These are phyloP conservation scores for Amanita polypyramis DNA, from an alignment of 768 basidiomycete genomes.

Conservation along the genomic window DNA sequence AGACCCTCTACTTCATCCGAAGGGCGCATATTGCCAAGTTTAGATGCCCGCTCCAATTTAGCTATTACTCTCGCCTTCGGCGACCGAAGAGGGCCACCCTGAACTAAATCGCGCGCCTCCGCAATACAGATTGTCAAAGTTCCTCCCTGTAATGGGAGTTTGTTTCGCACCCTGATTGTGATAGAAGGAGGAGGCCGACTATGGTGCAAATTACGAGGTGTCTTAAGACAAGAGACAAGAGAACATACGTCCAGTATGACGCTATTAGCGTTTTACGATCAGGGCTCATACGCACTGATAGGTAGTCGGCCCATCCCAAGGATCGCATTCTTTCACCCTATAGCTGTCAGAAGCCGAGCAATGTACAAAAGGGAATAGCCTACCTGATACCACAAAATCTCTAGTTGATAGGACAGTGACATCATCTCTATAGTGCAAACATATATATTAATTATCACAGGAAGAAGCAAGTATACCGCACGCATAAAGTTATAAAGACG, in stretches of 20 bases:
- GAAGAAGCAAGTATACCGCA: slow-evolving; percentile 26
- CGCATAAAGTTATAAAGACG: slow-evolving; percentile 85
- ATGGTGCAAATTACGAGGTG: neutral
- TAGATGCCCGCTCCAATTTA: slow-evolving; percentile 53
- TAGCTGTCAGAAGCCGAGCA: slow-evolving; percentile 1
- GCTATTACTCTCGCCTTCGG: slow-evolving; percentile 45
- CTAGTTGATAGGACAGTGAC: slow-evolving; percentile 87
- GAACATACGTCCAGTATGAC: slow-evolving; percentile 81
- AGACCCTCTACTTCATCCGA: slow-evolving; percentile 73
- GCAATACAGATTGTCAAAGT: slow-evolving; percentile 63
- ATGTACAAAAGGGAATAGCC: slow-evolving; percentile 2
- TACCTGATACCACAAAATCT: slow-evolving; percentile 76
- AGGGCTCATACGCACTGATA: slow-evolving; percentile 60
- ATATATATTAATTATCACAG: neutral
- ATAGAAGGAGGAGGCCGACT: slow-evolving; percentile 21
- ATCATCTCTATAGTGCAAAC: slow-evolving; percentile 56
- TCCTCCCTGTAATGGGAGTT: slow-evolving; percentile 57
- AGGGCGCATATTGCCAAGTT: slow-evolving; percentile 40
- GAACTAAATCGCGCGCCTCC: slow-evolving; percentile 32
- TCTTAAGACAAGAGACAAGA: neutral
- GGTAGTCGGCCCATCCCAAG: slow-evolving; percentile 78
- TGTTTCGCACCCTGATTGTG: slow-evolving; percentile 23
- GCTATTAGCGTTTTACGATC: slow-evolving; percentile 59
- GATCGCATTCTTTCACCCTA: slow-evolving; percentile 68
- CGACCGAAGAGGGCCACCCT: slow-evolving; percentile 36